Evolutionary conservation across 192 early-diverging fungal species (phyloP).

Genomic region (Cladochytrium replicatum): DNA sequence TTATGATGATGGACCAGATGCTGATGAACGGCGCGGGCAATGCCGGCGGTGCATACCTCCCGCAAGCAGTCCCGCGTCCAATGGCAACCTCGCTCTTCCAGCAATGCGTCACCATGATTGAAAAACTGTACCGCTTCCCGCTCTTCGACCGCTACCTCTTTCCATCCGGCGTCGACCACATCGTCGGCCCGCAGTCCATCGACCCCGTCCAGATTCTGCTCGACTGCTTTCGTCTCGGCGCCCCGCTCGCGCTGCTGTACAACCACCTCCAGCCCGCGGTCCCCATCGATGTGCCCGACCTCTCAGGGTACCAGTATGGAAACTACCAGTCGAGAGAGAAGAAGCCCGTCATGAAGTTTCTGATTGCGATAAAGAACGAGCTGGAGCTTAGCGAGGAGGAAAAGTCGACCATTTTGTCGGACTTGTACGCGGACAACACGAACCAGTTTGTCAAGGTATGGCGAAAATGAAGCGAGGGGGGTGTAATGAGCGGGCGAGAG

Average conservation of each 20-base stretch:
- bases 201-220: constrained; percentile 36
- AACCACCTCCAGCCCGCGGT: constrained; percentile 29
- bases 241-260: constrained; percentile 36
- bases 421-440: constrained; percentile 87
- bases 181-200: constrained; percentile 13
- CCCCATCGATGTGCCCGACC: constrained; percentile 25
- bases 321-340: constrained; percentile 77
- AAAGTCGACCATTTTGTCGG: constrained; percentile 74
- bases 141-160: constrained; percentile 44
- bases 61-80: too few species aligned
- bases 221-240: constrained; percentile 37
- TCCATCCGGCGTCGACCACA: constrained; percentile 31
- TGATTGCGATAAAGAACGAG: constrained; percentile 69
- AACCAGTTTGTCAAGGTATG: constrained; percentile 96
- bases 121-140: constrained; percentile 38
- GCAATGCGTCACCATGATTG: constrained; percentile 32
- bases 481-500: too few species aligned
- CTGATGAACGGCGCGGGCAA: too few species aligned
- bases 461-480: too few species aligned
- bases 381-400: constrained; percentile 59
- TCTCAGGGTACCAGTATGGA: constrained; percentile 15
- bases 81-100: constrained; percentile 41
- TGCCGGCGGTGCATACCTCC: too few species aligned
- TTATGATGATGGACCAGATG: too few species aligned
- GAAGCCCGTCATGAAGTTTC: constrained; percentile 74